Conservation (phyloP, 208 protist species). For the Leishmania arabica region DNA sequence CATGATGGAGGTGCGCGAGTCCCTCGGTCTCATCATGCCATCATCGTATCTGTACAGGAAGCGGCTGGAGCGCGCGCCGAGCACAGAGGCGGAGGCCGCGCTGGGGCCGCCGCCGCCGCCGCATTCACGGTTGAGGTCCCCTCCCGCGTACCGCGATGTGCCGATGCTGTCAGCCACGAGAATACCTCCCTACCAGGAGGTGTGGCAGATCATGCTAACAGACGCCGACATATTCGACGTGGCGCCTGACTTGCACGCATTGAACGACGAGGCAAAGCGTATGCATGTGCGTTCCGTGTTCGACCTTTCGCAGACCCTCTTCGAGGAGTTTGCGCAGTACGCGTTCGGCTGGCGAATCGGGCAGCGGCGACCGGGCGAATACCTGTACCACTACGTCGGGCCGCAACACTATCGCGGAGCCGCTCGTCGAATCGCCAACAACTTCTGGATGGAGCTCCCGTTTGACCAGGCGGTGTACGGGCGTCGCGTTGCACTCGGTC, state of each 20-base stretch:
- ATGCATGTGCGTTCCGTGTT: not conserved
- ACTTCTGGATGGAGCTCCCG: slow-evolving; percentile 74
- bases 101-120: slow-evolving; percentile 12
- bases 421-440: slow-evolving; percentile 43
- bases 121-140: slow-evolving; percentile 38
- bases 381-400: slow-evolving; percentile 60
- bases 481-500: slow-evolving; percentile 51
- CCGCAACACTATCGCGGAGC: slow-evolving; percentile 35
- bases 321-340: slow-evolving; percentile 27
- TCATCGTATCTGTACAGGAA: slow-evolving; percentile 19
- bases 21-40: slow-evolving; percentile 50
- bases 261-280: not conserved
- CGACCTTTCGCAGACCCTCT: slow-evolving; percentile 19
- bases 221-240: slow-evolving; percentile 65
- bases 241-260: slow-evolving; percentile 6
- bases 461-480: slow-evolving; percentile 41
- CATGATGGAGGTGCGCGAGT: slow-evolving; percentile 47
- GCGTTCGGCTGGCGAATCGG: slow-evolving; percentile 12
- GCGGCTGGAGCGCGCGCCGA: not conserved
- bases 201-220: slow-evolving; percentile 61
- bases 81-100: not conserved
- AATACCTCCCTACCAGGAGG: slow-evolving; percentile 45
- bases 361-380: not conserved
- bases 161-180: not conserved
- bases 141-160: slow-evolving; percentile 59